These are phyloP conservation scores for Prunus kanzakura DNA, from an alignment of 306 rosid genomes.

Conservation along the genomic window DNA sequence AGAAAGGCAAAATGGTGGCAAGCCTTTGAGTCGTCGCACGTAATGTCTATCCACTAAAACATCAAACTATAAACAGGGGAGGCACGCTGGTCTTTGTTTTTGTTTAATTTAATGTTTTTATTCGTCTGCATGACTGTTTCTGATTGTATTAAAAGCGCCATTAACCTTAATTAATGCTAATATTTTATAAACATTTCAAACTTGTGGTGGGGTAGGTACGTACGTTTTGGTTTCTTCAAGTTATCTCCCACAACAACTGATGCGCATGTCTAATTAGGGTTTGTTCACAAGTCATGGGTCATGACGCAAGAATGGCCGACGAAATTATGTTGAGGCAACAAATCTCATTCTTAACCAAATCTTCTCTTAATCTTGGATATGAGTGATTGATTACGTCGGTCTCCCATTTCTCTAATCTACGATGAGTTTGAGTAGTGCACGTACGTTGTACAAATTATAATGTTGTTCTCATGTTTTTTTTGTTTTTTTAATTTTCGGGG, in stretches of 20 bases:
- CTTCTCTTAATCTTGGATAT: background rate
- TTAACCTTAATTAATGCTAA: too few species aligned
- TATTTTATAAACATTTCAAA: too few species aligned
- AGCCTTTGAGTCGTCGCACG: background rate
- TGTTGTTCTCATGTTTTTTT: background rate
- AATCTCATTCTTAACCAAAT: background rate
- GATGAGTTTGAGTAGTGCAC: background rate
- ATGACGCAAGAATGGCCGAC: constrained; percentile 3
- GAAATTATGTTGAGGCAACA: background rate
- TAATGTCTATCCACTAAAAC: constrained; percentile 2
- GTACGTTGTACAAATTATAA: background rate
- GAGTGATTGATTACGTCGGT: background rate
- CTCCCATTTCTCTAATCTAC: background rate
- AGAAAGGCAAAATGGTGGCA: background rate
- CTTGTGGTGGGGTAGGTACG: background rate
- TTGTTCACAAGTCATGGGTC: background rate
- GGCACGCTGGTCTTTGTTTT: background rate
- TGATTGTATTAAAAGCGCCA: background rate
- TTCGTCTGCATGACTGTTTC: background rate
- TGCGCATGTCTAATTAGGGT: background rate
- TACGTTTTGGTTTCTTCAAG: background rate
- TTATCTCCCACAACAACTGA: too few species aligned
- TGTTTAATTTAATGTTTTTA: background rate
- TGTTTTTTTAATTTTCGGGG: background rate
- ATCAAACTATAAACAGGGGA: background rate